phyloP scores from a whole-genome alignment of 2,329 filamentous ascomycete species.

The Xylariaceae sp. region DNA sequence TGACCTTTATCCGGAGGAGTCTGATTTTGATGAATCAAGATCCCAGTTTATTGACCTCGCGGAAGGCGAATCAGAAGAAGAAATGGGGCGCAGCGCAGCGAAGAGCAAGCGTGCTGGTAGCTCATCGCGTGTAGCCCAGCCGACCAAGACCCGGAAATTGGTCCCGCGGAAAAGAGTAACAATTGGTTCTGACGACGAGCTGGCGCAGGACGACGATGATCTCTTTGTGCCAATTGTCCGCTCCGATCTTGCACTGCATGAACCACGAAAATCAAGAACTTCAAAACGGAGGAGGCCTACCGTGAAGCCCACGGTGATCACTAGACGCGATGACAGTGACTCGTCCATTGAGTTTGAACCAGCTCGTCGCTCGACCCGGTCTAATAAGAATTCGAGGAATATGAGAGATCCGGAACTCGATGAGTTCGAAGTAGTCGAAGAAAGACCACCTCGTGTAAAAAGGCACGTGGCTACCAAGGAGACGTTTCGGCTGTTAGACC shows the following conservation, averaged over 20 bases:
- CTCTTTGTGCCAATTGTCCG: constrained; percentile 19
- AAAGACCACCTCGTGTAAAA: constrained; percentile 39
- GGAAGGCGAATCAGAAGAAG: constrained; percentile 14
- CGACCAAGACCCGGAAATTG: constrained; percentile 21
- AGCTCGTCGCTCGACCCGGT: constrained; percentile 44
- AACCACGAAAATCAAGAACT: neutral
- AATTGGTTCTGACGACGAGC: constrained; percentile 30
- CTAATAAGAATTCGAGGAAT: constrained; percentile 38
- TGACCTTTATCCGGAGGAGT: neutral
- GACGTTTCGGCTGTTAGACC: constrained; percentile 58
- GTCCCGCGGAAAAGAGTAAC: neutral
- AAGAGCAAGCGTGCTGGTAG: constrained; percentile 1
- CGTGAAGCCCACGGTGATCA: constrained; percentile 12
- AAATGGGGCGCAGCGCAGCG: neutral
- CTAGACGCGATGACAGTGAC: constrained; percentile 24
- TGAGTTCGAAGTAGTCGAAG: constrained; percentile 49
- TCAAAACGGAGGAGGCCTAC: constrained; percentile 19
- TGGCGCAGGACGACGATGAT: constrained; percentile 27
- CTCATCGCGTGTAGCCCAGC: constrained; percentile 6
- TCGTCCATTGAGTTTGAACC: constrained; percentile 51
- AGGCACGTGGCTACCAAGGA: constrained; percentile 66
- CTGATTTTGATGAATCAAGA: constrained; percentile 6
- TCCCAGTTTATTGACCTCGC: neutral
- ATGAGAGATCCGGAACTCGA: constrained; percentile 53
- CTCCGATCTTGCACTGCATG: constrained; percentile 26